Evolutionary conservation across 257 asterid genomes (phyloP).

Genomic region (Solanum habrochaites): DNA sequence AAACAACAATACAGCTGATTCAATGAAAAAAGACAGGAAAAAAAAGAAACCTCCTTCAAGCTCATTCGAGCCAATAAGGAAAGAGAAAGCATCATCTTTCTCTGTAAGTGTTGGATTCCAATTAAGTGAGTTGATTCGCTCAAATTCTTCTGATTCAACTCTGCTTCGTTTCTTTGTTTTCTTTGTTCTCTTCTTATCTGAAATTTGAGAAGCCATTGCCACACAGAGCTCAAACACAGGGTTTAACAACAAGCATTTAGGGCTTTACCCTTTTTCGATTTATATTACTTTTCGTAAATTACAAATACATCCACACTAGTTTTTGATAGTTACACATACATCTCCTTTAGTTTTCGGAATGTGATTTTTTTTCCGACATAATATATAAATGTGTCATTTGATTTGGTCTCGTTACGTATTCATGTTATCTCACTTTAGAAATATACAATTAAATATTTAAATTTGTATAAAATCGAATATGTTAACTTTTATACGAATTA

Average conservation of each 20-base stretch:
- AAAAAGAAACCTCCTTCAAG: neutral
- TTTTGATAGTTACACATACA: neutral
- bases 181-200: constrained; percentile 16
- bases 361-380: neutral
- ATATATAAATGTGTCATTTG: neutral
- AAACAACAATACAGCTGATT: neutral
- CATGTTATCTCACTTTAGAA: rapidly evolving
- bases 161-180: constrained; percentile 46
- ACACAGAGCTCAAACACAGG: neutral
- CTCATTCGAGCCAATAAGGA: constrained; percentile 43
- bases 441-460: rapidly evolving
- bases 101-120: constrained; percentile 58
- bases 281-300: neutral
- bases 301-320: neutral
- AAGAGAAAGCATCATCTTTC: constrained; percentile 34
- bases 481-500: too few species aligned
- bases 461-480: too few species aligned
- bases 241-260: constrained; percentile 7
- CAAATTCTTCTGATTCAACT: constrained; percentile 28
- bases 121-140: constrained; percentile 44
- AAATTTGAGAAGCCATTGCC: constrained; percentile 36
- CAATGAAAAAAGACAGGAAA: neutral
- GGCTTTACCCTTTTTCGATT: neutral
- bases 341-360: neutral
- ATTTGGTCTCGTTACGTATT: rapidly evolving